Base-by-base conservation (phyloP, 768 basidiomycete species). In the Leccinum arenicola region DNA sequence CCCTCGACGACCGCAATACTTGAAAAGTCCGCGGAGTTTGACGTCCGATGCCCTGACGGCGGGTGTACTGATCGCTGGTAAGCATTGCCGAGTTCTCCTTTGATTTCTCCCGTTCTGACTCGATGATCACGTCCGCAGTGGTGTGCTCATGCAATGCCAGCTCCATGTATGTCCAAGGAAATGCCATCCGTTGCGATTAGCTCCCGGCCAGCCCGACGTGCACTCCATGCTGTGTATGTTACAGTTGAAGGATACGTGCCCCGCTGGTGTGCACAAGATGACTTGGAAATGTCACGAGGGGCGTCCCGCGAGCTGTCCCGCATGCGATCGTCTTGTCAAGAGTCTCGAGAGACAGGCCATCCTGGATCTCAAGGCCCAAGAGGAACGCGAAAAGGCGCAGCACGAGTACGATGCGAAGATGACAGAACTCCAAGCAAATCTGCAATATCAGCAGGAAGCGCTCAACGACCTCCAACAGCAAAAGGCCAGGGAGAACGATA, bases 61-160 rank as follows among this genome's bases (percentile, higher is more conserved):
- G 88, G 88, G 2, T 89, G 88, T 57, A 72, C 64, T 2, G 76
- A 80, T 57, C 77, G 79, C 43, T 89, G 88, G 88, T 87, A 70
- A 52, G 77, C 66, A 14, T n/a, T 27, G 0, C 47, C 52, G 23
- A 33, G 9, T 36, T 4, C 17, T 35, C 3, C 23, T 17, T n/a
- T 19, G 9, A 15, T 25, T 40, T 19, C 4, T 1, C 11, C 11
- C 1, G 5, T 15, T 6, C 19, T n/a, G 5, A 29, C 23, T 54
- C 38, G 5, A 56, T 64, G 17, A 58, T 19, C 4, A 9, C 8
- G 1, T 49, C 25, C 11, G 9, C 17, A 70, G 68, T 6, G 66
- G 61, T 4, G 7, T 52, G 8, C 50, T 66, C 2, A 52, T 70
- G 52, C 58, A 33, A 2, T 69, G 68, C 15, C 25, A 60, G 12